Evolutionary conservation across 2,329 filamentous ascomycete species (phyloP), one percentile per base, ranked within the genome.

Genomic region (Monilinia aucupariae): DNA sequence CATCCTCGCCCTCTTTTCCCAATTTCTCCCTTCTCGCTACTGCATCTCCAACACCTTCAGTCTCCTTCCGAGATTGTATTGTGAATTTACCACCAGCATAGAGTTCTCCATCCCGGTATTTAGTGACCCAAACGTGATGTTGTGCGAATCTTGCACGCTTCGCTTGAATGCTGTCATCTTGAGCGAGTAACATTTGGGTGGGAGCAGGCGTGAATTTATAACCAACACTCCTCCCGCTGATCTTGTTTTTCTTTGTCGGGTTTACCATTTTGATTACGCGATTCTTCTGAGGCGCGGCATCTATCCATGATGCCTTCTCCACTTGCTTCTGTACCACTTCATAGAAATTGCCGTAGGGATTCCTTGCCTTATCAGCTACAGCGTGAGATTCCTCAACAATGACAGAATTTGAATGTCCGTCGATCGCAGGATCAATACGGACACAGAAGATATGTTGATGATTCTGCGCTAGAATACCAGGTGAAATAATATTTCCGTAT

Each of bases 141-240:
- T 91, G 79, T 0, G 92, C 91, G 71, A 96, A 97, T 0, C 88
- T 91, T 1, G 92, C 92, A 25, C 92, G 82, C 77, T 96, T 96
- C 88, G 91, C 96, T 8, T 96, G 91, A n/a, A 96, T 75, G 1
- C 89, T 86, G 8, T 87, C 87, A 64, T 88, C 84, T 76, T 91
- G 93, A 1, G 92, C 91, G 12, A 96, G 78, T n/a, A 96, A 77
- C 0, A 81, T 77, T 0, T 92, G 89, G 0, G 92, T 88, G 69
- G 96, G 91, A 30, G 91, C 80, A 71, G 89, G 92, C 30, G 96
- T 90, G 3, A 96, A 84, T 80, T 96, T 96, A 74, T 96, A 96
- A 50, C 84, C 86, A 0, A 87, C 85, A 0, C 90, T 90, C 77
- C 92, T 94, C 73, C 89, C 86, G 74, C 87, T 92, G 77, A 92